Evolutionary conservation across 257 asterid genomes (phyloP), one percentile per base, ranked within the genome.

Genomic region (Striga asiatica): DNA sequence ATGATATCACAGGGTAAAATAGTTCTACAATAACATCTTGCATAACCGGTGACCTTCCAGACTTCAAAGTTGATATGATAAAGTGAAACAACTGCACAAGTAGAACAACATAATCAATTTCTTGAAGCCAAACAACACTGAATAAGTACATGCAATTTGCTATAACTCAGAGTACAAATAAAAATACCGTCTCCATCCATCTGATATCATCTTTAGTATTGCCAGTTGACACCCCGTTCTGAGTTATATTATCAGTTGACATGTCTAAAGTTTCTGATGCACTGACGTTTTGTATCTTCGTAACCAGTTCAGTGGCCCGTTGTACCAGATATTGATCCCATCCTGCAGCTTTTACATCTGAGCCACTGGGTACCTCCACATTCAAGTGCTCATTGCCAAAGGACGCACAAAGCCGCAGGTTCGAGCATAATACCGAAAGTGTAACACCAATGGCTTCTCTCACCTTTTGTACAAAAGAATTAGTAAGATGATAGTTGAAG

Each of bases 181-280:
- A 21, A 28, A 58, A 50, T 92, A 92, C 97, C 94, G 98, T 88
- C 76, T 92, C 98, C 97, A 92, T 88, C 98, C 98, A 92, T 80
- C 84, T 88, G 74, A 85, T 73, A 60, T 81, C 91, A 58, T 88
- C 94, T 58, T 79, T 77, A 67, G 84, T 74, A 68, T 77, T 73
- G 38, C 74, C 92, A 53, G 55, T 72, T 56, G 83, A 77, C 59
- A 52, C 39, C 60, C 84, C 88, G 62, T 70, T 73, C 34, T 84
- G 86, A 16, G 61, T 50, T 54, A 58, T 56, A 61, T 61, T 61
- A 31, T 74, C 76, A 6, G 71, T 50, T 59, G 77, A 50, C 52
- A 70, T 54, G 52, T 78, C 86, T 66, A 66, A 61, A 45, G 70
- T 53, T 50, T 91, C 94, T 24, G 85, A 77, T 63, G 71, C 86